Evolutionary conservation across 2,329 filamentous ascomycete genomes (phyloP), one percentile per base, ranked within the genome.

Genomic region (Penicillium sp.): DNA sequence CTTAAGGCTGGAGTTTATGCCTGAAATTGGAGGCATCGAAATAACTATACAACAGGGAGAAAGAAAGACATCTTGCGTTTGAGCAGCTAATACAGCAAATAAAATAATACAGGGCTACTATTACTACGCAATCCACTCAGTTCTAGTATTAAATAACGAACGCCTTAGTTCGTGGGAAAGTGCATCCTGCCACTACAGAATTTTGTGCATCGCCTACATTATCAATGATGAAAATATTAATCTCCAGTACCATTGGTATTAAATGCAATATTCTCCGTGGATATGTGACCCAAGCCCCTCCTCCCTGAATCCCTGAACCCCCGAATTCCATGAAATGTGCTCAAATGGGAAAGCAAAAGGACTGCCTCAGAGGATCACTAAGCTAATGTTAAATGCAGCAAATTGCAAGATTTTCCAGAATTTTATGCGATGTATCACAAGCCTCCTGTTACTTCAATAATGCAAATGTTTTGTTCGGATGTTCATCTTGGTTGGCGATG

Each of bases 401-500:
- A 44, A 14, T n/a, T 16, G 14, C 23, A 43, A 26, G 14, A 26
- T 16, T 44, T 19, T 8, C 24, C 24, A 45, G 16, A 31, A 8
- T 14, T 31, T 24, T 2, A 45, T 45, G 42, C 21, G 16, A 21
- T 45, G 42, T 33, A 33, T 45, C 16, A 45, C 28, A 31, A 31
- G 7, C 24, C 28, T 31, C 5, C 11, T 28, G 28, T 31, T 21
- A 3, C 2, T 28, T 18, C 7, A 26, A 26, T 24, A 5, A 42
- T 3, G 19, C 10, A 18, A 7, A 44, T 9, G 8, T 44, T 14
- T 28, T 19, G 1, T 31, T 45, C 26, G 5, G 10, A 16, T 19
- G 21, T 14, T 55, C 48, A 62, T 31, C 51, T 55, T 23, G 42
- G 26, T n/a, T 28, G 51, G 16, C 42, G 36, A 18, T 54, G 36